Evolutionary conservation across 306 rosid species (phyloP), one percentile per base, ranked within the genome.

Genomic region (Carpinus viminea): DNA sequence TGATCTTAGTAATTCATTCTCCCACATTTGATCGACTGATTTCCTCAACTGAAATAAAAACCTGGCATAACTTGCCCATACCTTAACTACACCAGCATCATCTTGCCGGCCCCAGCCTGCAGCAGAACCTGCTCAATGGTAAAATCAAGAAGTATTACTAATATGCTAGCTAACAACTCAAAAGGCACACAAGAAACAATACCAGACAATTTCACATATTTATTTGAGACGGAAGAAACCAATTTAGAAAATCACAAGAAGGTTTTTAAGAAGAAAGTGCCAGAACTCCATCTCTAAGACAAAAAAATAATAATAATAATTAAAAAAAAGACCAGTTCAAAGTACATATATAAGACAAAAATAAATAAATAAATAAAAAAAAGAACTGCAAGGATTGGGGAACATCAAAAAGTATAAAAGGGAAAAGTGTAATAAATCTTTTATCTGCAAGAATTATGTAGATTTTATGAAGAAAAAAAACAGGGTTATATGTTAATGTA

Each of bases 51-150:
- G 60, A 60, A 72, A 34, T 75, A 31, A 79, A 62, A 16, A 7
- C 28, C 48, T 16, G 43, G 34, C 59, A 74, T 45, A 65, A 76
- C 64, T 65, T 83, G 60, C 36, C 51, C 87, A 43, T 90, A 92
- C 98, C 98, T 92, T 94, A 76, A 94, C 98, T 4, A 92, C 95
- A 83, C 95, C 91, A 78, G 97, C 93, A 86, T 94, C 98, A 88
- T 94, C 98, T 88, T 75, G 96, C 68, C 93, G 88, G 28, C 97
- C 98, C 97, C 97, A 94, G 6, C 98, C 98, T 26, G 92, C 95
- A 74, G 97, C 97, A 83, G 98, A 94, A 82, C 97, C 97, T 94
- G 91, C 68, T 43, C 82, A 34, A 28, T 48, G 75, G 76, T 65
- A 74, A 62, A 60, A 62, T 72, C 78, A 76, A 8, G 46, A 26